Base-by-base conservation (phyloP, 2,329 filamentous ascomycete genomes). In the Pseudogymnoascus sp. region DNA sequence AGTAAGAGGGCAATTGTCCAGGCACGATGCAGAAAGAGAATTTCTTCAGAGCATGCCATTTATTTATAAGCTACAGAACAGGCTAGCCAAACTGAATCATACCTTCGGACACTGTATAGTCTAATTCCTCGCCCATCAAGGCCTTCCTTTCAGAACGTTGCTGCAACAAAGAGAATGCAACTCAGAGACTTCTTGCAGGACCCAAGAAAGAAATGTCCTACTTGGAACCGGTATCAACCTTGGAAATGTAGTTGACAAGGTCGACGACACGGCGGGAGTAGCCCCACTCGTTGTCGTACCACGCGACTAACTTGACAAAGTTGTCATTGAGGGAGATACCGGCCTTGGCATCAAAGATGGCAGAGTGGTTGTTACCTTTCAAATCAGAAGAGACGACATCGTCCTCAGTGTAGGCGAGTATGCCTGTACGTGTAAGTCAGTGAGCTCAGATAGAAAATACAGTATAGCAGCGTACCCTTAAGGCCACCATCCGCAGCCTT, bases 281-380 rank as follows among this genome's bases (percentile, higher is more conserved):
- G 75, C 92, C 94, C 92, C 92, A 97, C 87, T 97, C 93, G 85
- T 97, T 97, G 85, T 96, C 92, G 82, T 96, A 96, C 94, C 93
- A 97, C 74, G 88, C 88, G 78, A 97, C 88, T 67, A 99, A 86
- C 90, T 99, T 99, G 85, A 96, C 87, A 79, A 97, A 97, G 88
- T 97, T 92, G 75, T 92, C 80, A 87, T 97, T 99, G 73, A 99
- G 89, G 70, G 92, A 90, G 81, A 99, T 97, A 85, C 94, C 94
- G 66, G 94, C 94, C 89, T 96, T 96, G 79, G 92, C 92, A 78
- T 99, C 94, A 80, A 99, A 97, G 86, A 97, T 96, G 82, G 92
- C 97, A 70, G 92, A 97, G 86, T 87, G 80, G 77, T 82, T 84
- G 84, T 97, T 90, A 79, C 94, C 94, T 82, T 89, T 94, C 79